Evolutionary conservation across 1,139 yeast species (phyloP).

Genomic region (Arxiozyma slooffiae): DNA sequence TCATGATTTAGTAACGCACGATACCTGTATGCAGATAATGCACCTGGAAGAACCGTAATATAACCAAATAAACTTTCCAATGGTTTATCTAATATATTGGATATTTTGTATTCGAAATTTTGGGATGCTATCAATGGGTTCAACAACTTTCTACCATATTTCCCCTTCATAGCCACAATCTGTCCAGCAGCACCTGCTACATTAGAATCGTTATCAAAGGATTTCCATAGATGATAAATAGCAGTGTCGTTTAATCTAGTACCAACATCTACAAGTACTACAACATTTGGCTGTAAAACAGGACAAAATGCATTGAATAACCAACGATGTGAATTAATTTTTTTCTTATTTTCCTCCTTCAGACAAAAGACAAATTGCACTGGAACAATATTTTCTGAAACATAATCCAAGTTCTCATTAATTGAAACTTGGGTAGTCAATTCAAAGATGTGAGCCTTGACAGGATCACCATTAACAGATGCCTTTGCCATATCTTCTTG

Average conservation of each 20-base stretch:
- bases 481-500: conserved; percentile 96
- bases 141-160: conserved; percentile 63
- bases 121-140: conserved; percentile 95
- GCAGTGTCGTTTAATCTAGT: conserved; percentile 81
- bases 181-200: conserved; percentile 99
- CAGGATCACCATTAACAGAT: conserved; percentile 80
- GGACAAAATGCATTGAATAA: conserved; percentile 89
- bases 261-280: conserved; percentile 81
- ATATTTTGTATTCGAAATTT: conserved; percentile 92
- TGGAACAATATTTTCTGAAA: conserved; percentile 76
- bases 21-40: conserved; percentile 86
- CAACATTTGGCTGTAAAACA: conserved; percentile 76
- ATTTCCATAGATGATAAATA: conserved; percentile 88
- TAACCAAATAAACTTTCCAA: conserved; percentile 89
- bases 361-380: conserved; percentile 86
- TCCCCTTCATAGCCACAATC: conserved; percentile 88
- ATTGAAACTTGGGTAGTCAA: conserved; percentile 84
- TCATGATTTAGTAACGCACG: conserved; percentile 75
- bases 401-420: conserved; percentile 75
- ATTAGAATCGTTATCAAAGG: conserved; percentile 88
- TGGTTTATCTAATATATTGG: conserved; percentile 91
- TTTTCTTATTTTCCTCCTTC: conserved; percentile 80
- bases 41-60: conserved; percentile 91
- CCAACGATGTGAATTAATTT: conserved; percentile 94
- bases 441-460: conserved; percentile 86